Base-by-base conservation (phyloP, 306 rosid genomes). In the Luffa acutangula region DNA sequence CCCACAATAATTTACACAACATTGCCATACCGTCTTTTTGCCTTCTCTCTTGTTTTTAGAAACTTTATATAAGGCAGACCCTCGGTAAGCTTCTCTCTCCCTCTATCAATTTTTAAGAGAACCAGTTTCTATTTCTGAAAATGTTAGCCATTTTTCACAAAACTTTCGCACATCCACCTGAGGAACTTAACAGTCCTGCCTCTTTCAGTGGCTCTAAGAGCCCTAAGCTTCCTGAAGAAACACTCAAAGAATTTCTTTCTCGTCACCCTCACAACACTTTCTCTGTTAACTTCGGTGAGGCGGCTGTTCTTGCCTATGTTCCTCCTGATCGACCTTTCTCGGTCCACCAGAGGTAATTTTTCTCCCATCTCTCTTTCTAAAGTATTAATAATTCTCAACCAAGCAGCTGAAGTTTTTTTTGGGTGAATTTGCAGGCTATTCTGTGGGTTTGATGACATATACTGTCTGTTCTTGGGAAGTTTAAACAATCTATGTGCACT, bases 61-160 rank as follows among this genome's bases (percentile, higher is more conserved):
- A 9, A 4, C 21, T 8, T 18, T 65, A 65, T 39, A 39, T 65
- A 7, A 37, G 45, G 43, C 43, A 34, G 14, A 7, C 0, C 4
- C 3, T 65, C 5, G 14, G 0, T 14, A 0, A 63, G 2, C 33
- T n/a, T 9, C 9, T 39, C 31, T 70, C 39, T 45, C 36, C 7
- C 37, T 20, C 0, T 10, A 3, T 9, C 17, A 3, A n/a, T 42
- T 42, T 17, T 69, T 25, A 21, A 72, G 39, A 12, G 46, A 21
- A 7, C 52, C 57, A 20, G 15, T 25, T 64, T 36, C 3, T 17
- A 43, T 69, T 69, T 69, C 34, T 43, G 56, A 36, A 79, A 21
- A 95, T 95, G 99, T 86, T 95, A 80, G 97, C 96, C 18, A 93
- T 95, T 80, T 95, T 95, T 25, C 99, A 95, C 82, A 82, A 93